Evolutionary conservation across 495 filamentous ascomycete species (phyloP).

Genomic region (Parathielavia hyrcaniae): DNA sequence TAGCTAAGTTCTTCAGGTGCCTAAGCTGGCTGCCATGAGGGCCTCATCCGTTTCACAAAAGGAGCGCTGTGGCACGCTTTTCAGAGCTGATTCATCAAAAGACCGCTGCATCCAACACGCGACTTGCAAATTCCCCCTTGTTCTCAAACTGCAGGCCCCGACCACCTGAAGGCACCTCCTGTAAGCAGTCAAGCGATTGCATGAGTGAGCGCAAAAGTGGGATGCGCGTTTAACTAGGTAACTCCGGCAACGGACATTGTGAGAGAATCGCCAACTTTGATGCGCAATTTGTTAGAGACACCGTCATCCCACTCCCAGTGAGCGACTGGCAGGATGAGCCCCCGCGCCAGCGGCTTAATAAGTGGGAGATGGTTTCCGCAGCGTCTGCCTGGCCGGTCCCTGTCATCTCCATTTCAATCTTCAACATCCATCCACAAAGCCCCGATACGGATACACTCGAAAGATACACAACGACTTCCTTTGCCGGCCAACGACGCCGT

Average conservation of each 20-base stretch:
- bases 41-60: too few relatives aligned
- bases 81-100: too few relatives aligned
- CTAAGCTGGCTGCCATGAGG: too few relatives aligned
- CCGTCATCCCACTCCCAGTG: too few relatives aligned
- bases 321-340: too few relatives aligned
- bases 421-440: constrained; percentile 1
- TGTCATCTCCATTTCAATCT: not conserved
- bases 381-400: not conserved
- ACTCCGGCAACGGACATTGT: constrained; percentile 13
- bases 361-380: not conserved
- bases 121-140: too few relatives aligned
- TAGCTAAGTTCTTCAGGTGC: too few relatives aligned
- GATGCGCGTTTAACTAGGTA: constrained; percentile 17
- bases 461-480: not conserved
- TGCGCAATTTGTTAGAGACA: not conserved
- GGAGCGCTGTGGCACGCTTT: too few relatives aligned
- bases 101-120: too few relatives aligned
- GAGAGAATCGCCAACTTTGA: not conserved
- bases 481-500: not conserved
- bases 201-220: constrained; percentile 23
- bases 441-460: not conserved
- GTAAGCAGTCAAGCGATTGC: not conserved
- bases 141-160: not conserved
- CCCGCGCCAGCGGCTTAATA: constrained; percentile 14
- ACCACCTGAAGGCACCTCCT: not conserved